Conservation (phyloP, 495 filamentous ascomycete species). For the Podospora appendiculata region DNA sequence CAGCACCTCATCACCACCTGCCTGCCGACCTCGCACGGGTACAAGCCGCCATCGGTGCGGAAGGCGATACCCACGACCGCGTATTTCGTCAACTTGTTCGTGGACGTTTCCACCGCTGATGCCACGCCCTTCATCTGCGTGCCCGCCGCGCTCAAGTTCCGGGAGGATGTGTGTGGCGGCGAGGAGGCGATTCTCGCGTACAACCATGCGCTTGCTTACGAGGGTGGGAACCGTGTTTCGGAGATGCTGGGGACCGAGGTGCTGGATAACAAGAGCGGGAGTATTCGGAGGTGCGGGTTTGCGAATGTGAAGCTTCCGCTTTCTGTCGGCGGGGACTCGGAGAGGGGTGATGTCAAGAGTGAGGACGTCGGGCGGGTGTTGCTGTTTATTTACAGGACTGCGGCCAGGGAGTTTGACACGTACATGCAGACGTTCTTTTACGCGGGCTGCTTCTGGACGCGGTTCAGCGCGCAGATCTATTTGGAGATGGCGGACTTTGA, state of each 20-base stretch:
- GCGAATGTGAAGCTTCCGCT: conserved; percentile 65
- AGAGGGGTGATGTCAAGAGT: conserved; percentile 9
- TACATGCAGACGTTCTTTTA: conserved; percentile 54
- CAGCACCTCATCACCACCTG: conserved; percentile 63
- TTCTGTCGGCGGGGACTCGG: not conserved
- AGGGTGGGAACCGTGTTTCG: conserved; percentile 51
- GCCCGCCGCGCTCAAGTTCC: conserved; percentile 56
- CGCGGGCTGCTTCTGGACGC: conserved; percentile 49
- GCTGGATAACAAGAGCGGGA: conserved; percentile 42
- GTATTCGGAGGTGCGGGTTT: conserved; percentile 36
- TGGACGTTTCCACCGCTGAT: conserved; percentile 66
- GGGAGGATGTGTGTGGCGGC: conserved; percentile 62
- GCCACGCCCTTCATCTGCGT: conserved; percentile 58
- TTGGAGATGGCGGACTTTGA: conserved; percentile 62
- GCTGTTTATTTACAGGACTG: conserved; percentile 4
- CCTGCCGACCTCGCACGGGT: conserved; percentile 61
- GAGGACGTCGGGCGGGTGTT: not conserved
- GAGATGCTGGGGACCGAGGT: conserved; percentile 58
- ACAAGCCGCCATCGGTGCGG: conserved; percentile 11
- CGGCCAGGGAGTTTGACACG: conserved; percentile 43
- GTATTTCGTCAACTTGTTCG: conserved; percentile 57
- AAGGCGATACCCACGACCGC: not conserved
- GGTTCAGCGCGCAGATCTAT: conserved; percentile 64
- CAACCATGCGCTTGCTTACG: conserved; percentile 42
- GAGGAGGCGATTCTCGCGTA: conserved; percentile 61